Evolutionary conservation across 2,329 filamentous ascomycete species (phyloP).

Genomic region (Cladophialophora exuberans): DNA sequence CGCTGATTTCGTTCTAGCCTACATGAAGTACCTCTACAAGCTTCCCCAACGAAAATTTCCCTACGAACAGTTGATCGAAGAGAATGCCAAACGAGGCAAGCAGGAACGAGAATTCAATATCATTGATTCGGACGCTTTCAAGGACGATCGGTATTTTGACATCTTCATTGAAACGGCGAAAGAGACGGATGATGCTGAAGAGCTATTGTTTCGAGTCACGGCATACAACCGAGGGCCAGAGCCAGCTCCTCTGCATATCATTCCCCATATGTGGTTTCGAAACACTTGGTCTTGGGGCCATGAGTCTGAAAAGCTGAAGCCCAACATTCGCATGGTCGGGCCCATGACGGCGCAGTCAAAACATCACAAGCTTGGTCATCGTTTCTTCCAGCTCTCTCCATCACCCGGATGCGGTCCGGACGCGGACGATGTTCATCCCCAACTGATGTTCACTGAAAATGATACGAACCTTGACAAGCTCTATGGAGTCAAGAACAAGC

Average conservation of each 20-base stretch:
- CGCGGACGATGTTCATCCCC: conserved; percentile 80
- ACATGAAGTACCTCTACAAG: conserved; percentile 99
- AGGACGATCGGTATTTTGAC: conserved; percentile 92
- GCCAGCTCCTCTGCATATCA: conserved; percentile 85
- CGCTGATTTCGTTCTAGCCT: conserved; percentile 51
- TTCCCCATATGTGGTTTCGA: conserved; percentile 94
- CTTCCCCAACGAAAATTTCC: conserved; percentile 91
- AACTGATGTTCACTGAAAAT: conserved; percentile 91
- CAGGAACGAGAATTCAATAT: conserved; percentile 88
- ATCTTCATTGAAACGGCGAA: conserved; percentile 97
- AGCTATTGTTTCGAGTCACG: conserved; percentile 90
- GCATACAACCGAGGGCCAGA: conserved; percentile 95
- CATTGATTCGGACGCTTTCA: conserved; percentile 83
- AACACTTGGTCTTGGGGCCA: conserved; percentile 97
- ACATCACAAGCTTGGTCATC: conserved; percentile 78
- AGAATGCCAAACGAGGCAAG: conserved; percentile 77
- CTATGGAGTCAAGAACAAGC: conserved; percentile 77
- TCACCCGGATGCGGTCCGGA: conserved; percentile 81
- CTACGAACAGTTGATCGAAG: conserved; percentile 82
- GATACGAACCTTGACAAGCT: conserved; percentile 83
- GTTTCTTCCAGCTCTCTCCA: conserved; percentile 82
- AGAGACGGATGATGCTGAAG: conserved; percentile 86
- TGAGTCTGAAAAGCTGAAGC: conserved; percentile 75
- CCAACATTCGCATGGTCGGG: conserved; percentile 69
- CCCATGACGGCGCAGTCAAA: conserved; percentile 74